Evolutionary conservation across 2,329 filamentous ascomycete genomes (phyloP), one percentile per base, ranked within the genome.

Genomic region (Coccinonectria pachysandricola): DNA sequence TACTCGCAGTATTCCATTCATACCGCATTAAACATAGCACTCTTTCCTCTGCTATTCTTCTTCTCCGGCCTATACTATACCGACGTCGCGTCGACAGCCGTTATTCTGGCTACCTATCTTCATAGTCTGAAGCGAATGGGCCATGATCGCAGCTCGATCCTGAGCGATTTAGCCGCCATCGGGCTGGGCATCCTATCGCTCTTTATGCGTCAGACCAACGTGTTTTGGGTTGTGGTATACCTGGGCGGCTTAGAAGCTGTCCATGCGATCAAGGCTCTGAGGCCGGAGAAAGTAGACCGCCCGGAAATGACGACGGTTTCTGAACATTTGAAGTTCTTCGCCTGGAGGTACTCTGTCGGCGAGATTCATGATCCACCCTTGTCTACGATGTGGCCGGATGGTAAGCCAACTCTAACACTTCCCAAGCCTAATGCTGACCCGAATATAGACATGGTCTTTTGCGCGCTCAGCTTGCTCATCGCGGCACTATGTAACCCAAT

Each of bases 61-160:
- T 98, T 98, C 55, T 91, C 85, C 0, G 86, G 75, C 0, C 62
- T 98, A 6, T 98, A 93, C 54, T 98, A 98, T 53, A 98, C 91
- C 0, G 91, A 98, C 52, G 70, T 95, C 3, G 65, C 82, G 26
- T 92, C 88, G 0, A 82, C 86, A 0, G 62, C 82, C 6, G 66
- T 75, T 2, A 83, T 95, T 0, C 57, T 95, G 7, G 50, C 74
- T 3, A 72, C 75, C 1, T 91, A 87, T 46, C 59, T 68, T 18
- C 60, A 68, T 29, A 68, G 71, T 34, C 52, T 75, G 4, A 34
- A 47, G 13, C 63, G 71, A 10, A 36, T 68, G 2, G 54, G 52
- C 11, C 31, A 37, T 16, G 35, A 44, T 8, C 26, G 23, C 6
- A 54, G 48, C 5, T 54, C 56, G 0, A 10, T 59, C 5, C 4